These are phyloP conservation scores for Tulasnella sp. DNA, from an alignment of 768 basidiomycete genomes.

Conservation along the genomic window DNA sequence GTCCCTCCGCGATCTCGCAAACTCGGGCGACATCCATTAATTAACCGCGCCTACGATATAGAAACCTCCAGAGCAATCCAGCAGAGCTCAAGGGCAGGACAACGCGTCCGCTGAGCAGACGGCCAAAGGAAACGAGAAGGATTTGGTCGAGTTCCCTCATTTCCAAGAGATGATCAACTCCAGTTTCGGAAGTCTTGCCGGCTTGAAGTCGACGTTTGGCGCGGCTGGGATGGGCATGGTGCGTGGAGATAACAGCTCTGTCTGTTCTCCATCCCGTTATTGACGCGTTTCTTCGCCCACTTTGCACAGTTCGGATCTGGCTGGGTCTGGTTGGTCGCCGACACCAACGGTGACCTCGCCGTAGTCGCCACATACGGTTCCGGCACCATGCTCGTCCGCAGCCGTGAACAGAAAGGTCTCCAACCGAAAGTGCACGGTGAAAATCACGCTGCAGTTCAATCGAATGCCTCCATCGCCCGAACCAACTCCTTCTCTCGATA, in stretches of 20 bases:
- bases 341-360: constrained; percentile 45
- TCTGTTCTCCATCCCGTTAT: background rate
- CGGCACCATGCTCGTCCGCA: constrained; percentile 67
- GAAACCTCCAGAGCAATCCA: constrained; percentile 31
- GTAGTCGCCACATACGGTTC: constrained; percentile 80
- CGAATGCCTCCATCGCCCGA: background rate
- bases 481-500: background rate
- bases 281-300: background rate
- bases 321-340: constrained; percentile 81
- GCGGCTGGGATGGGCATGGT: constrained; percentile 63
- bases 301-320: constrained; percentile 45
- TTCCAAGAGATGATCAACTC: constrained; percentile 30
- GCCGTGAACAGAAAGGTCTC: constrained; percentile 24
- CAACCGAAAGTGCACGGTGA: constrained; percentile 16
- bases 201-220: constrained; percentile 64
- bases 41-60: constrained; percentile 17
- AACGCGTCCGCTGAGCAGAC: constrained; percentile 19
- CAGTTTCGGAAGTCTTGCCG: constrained; percentile 46
- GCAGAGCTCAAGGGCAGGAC: background rate
- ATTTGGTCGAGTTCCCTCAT: constrained; percentile 28
- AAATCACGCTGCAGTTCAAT: background rate
- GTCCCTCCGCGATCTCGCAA: constrained; percentile 24
- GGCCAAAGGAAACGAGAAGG: constrained; percentile 26
- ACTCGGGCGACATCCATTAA: background rate
- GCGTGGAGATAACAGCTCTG: background rate